Evolutionary conservation across 495 filamentous ascomycete species (phyloP).

Genomic region (Daldinia grandis): DNA sequence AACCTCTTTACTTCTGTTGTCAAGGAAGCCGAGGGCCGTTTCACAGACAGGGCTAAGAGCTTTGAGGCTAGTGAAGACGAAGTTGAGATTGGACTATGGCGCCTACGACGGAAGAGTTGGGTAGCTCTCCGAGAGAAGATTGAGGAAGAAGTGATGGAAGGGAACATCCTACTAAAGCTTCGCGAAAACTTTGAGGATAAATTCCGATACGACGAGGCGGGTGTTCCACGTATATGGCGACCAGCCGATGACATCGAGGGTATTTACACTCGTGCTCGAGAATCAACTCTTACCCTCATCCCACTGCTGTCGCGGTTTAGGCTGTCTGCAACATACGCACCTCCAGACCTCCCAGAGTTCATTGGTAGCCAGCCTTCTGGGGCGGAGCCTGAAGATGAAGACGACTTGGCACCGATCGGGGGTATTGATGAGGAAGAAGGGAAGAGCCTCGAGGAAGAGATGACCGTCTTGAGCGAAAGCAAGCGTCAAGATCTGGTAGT

Average conservation of each 20-base stretch:
- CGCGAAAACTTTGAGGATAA: slow-evolving; percentile 99
- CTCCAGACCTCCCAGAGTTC: slow-evolving; percentile 84
- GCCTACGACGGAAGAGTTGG: slow-evolving; percentile 92
- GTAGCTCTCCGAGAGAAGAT: slow-evolving; percentile 87
- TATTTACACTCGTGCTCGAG: slow-evolving; percentile 86
- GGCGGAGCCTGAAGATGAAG: slow-evolving; percentile 83
- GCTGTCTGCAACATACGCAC: slow-evolving; percentile 69
- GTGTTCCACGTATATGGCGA: slow-evolving; percentile 96
- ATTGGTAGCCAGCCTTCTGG: slow-evolving; percentile 81
- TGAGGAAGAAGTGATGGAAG: slow-evolving; percentile 97
- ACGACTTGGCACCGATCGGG: slow-evolving; percentile 84
- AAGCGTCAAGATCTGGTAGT: slow-evolving; percentile 89
- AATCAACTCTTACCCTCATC: slow-evolving; percentile 88
- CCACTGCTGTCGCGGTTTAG: slow-evolving; percentile 88
- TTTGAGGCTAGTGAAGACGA: slow-evolving; percentile 93
- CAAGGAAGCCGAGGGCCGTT: slow-evolving; percentile 81
- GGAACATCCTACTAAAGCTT: slow-evolving; percentile 92
- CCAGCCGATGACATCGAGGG: slow-evolving; percentile 98
- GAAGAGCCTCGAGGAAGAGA: slow-evolving; percentile 93
- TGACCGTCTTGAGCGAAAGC: slow-evolving; percentile 87
- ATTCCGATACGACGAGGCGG: slow-evolving; percentile 95
- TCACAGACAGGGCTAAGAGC: slow-evolving; percentile 85
- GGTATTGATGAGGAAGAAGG: slow-evolving; percentile 92
- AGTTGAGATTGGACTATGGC: slow-evolving; percentile 92
- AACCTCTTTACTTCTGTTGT: slow-evolving; percentile 84